Percentiles rank a stretch among this genome's conserved stretches.
phyloP scores from a whole-genome alignment of 2,329 filamentous ascomycete species.

The Scopulariopsis brevicaulis region DNA sequence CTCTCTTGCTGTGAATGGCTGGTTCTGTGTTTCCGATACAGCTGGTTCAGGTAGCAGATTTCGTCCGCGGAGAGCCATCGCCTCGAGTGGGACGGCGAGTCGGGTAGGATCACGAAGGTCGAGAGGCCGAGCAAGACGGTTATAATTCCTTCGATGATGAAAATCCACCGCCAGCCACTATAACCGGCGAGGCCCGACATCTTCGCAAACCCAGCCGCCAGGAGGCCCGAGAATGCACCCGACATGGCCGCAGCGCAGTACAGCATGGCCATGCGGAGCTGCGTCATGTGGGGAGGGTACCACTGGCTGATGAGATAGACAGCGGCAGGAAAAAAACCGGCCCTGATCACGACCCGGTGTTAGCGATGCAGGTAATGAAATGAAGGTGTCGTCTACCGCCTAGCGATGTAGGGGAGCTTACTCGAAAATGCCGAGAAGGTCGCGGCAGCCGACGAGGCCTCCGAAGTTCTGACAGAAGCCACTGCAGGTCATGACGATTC shows the following conservation, averaged over 20 bases:
- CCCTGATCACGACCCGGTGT: background rate
- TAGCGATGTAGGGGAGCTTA: conserved; percentile 7
- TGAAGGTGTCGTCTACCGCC: too few relatives aligned
- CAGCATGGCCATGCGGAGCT: conserved; percentile 19
- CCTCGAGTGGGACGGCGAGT: background rate
- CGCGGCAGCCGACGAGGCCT: conserved; percentile 10
- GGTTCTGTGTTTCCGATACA: conserved; percentile 15
- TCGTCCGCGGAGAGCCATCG: background rate
- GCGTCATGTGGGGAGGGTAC: conserved; percentile 17
- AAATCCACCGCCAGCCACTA: conserved; percentile 32
- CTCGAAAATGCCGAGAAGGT: conserved; percentile 13
- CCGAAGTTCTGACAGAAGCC: conserved; percentile 12
- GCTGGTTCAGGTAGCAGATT: background rate
- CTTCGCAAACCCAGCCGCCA: conserved; percentile 29
- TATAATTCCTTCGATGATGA: conserved; percentile 27
- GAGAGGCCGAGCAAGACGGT: conserved; percentile 20
- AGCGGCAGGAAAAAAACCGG: conserved; percentile 12
- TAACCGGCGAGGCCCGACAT: conserved; percentile 19
- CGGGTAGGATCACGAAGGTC: conserved; percentile 23
- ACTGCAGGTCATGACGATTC: conserved; percentile 10
- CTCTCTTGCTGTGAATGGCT: conserved; percentile 31
- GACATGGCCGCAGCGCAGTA: conserved; percentile 21
- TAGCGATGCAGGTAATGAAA: too few relatives aligned
- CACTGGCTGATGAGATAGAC: conserved; percentile 16
- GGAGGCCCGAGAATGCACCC: conserved; percentile 31